Evolutionary conservation across 768 basidiomycete species (phyloP).

Genomic region (Butyriboletus loyo): DNA sequence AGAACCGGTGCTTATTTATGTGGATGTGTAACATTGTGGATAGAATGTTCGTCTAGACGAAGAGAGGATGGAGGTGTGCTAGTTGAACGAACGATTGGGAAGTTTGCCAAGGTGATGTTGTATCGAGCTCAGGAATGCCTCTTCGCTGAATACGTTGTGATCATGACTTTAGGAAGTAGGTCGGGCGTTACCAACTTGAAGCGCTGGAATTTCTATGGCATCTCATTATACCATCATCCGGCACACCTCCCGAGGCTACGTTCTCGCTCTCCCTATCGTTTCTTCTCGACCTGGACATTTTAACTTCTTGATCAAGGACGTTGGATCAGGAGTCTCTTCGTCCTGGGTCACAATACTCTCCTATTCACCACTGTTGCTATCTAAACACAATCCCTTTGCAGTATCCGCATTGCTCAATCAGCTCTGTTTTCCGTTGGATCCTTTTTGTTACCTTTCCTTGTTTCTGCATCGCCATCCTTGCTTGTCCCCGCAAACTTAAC

Average conservation of each 20-base stretch:
- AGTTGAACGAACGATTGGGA: constrained; percentile 10
- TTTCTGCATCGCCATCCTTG: constrained; percentile 24
- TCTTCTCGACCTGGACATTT: constrained; percentile 16
- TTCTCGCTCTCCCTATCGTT: constrained; percentile 3
- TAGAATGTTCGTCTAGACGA: constrained; percentile 22
- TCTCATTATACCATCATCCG: constrained; percentile 18
- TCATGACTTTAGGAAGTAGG: constrained; percentile 18
- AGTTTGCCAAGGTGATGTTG: constrained; percentile 29
- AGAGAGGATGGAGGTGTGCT: constrained; percentile 14
- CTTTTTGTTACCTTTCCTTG: constrained; percentile 23
- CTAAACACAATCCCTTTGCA: constrained; percentile 24
- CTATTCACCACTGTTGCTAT: constrained; percentile 24
- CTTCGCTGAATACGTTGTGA: constrained; percentile 19
- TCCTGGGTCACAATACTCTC: constrained; percentile 13
- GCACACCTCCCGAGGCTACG: constrained; percentile 4
- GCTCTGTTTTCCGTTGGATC: constrained; percentile 18
- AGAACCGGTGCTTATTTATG: constrained; percentile 92
- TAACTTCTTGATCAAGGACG: constrained; percentile 12
- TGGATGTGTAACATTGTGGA: constrained; percentile 52
- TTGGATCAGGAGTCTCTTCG: constrained; percentile 19
- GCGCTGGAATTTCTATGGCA: constrained; percentile 15
- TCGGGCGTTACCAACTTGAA: constrained; percentile 6
- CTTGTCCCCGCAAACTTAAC: constrained; percentile 18
- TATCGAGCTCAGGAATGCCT: constrained; percentile 17
- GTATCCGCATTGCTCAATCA: constrained; percentile 23